Conservation (phyloP, 768 basidiomycete genomes). For the Mrakia gelida region DNA sequence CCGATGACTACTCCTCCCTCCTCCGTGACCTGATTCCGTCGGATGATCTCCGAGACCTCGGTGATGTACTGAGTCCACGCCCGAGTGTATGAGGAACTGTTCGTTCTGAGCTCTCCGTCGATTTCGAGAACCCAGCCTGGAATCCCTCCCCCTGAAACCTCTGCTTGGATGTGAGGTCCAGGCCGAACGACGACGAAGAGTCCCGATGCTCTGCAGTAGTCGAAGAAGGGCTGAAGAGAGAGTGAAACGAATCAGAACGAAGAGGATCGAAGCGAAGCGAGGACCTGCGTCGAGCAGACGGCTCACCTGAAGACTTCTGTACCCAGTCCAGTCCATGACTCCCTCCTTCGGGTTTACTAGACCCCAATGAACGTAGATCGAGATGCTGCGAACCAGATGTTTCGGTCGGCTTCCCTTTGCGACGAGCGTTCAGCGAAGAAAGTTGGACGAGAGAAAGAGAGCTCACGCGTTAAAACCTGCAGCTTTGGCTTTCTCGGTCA, state of each 20-base stretch:
- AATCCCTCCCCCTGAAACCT: constrained; percentile 72
- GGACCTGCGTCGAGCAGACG: neutral
- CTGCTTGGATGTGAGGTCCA: constrained; percentile 65
- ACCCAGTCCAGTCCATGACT: constrained; percentile 67
- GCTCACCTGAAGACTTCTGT: constrained; percentile 48
- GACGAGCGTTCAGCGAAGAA: neutral
- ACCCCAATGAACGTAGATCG: constrained; percentile 74
- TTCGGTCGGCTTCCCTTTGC: neutral
- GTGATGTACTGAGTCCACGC: constrained; percentile 71
- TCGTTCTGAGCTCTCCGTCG: constrained; percentile 63
- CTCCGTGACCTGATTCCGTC: constrained; percentile 21
- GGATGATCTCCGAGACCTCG: constrained; percentile 48
- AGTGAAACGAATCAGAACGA: neutral
- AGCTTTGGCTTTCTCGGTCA: constrained; percentile 74
- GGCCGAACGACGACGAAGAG: constrained; percentile 65
- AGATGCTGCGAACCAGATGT: constrained; percentile 47
- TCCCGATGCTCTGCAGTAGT: constrained; percentile 67
- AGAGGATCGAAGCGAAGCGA: neutral
- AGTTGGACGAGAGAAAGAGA: neutral
- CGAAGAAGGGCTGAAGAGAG: constrained; percentile 62
- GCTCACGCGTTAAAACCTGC: constrained; percentile 61
- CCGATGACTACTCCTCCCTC: constrained; percentile 30
- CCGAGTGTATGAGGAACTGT: constrained; percentile 62
- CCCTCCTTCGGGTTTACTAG: constrained; percentile 69
- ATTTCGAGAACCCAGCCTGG: constrained; percentile 68